Base-by-base conservation (phyloP, 331 rosid genomes). In the Arachis monticola region DNA sequence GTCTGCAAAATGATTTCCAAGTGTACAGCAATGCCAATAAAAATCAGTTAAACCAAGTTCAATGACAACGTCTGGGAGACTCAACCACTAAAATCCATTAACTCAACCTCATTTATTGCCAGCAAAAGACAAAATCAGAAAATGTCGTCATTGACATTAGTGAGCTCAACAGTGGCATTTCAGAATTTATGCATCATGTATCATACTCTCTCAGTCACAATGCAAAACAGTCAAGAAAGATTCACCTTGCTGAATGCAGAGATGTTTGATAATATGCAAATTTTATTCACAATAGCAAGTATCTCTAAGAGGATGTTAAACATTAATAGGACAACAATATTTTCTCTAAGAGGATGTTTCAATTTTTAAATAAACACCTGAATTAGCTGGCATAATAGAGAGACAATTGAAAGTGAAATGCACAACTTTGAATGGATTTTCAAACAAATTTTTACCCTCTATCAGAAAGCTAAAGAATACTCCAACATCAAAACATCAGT, bases 1-100 rank as follows among this genome's bases (percentile, higher is more conserved):
- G 64, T 84, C 97, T 92, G 93, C 75, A 82, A 66, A 17, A 59
- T 17, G 44, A 51, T 9, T 76, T 32, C 73, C 8, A 78, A 68
- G 27, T 35, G 27, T 35, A 38, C 51, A 76, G 67, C 14, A 44
- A 61, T 69, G 74, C 65, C 67, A 53, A 70, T 44, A 46, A 66
- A 72, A 65, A 64, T 70, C 62, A 61, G 57, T 27, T 69, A 12
- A 11, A 71, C 38, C 27, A 51, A 44, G 55, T 70, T 32, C 35
- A 63, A 69, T 48, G 30, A 58, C 53, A 42, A 70, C 22, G 30
- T 46, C 10, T 46, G 11, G 47, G 56, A 68, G 61, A 69, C 56
- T 51, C 8, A 7, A 47, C 46, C 56, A 62, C 64, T 45, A 14
- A 40, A 72, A 73, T 31, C 17, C 46, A 60, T 64, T 51, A 44